Percentiles rank a stretch among this genome's conserved stretches.
Evolutionary conservation across 352 stramenopile species (phyloP).

Genomic region (Globisporangium nagaii): DNA sequence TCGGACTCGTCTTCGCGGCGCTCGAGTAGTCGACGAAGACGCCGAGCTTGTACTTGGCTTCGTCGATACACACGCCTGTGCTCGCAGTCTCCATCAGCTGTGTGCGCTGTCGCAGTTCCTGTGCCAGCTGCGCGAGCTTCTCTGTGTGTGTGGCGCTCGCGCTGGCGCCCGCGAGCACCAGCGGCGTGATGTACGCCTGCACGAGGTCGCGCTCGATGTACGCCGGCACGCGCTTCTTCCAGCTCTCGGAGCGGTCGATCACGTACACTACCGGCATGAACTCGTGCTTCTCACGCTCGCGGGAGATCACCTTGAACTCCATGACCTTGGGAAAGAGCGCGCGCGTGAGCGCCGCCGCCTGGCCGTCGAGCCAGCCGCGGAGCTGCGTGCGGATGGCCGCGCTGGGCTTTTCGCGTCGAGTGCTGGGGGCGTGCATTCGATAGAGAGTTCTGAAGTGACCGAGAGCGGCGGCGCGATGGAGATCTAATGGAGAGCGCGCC

Average conservation of each 20-base stretch:
- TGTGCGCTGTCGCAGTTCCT: conserved; percentile 33
- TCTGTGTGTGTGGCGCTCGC: conserved; percentile 13
- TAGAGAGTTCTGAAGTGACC: too few relatives aligned
- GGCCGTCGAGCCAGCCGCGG: not conserved
- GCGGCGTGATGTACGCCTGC: conserved; percentile 53
- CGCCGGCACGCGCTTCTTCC: conserved; percentile 38
- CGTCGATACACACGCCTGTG: conserved; percentile 28
- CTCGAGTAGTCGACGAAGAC: conserved; percentile 46
- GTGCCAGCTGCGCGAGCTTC: conserved; percentile 24
- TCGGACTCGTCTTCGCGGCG: not conserved
- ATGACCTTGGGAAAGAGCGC: conserved; percentile 57
- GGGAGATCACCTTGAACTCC: conserved; percentile 76
- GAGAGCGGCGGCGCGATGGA: too few relatives aligned
- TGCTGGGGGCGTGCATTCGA: not conserved
- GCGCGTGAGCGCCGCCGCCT: conserved; percentile 18
- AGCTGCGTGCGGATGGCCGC: not conserved
- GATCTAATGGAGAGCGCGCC: too few relatives aligned
- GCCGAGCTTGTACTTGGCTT: conserved; percentile 57
- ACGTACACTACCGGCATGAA: conserved; percentile 75
- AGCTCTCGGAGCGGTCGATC: conserved; percentile 51
- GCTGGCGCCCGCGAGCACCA: conserved; percentile 16
- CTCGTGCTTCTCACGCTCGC: conserved; percentile 69
- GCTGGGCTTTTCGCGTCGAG: too few relatives aligned
- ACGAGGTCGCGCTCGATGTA: conserved; percentile 47
- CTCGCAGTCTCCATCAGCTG: conserved; percentile 34